Conservation (phyloP, 352 stramenopile genomes). For the Phytopythium vexans region DNA sequence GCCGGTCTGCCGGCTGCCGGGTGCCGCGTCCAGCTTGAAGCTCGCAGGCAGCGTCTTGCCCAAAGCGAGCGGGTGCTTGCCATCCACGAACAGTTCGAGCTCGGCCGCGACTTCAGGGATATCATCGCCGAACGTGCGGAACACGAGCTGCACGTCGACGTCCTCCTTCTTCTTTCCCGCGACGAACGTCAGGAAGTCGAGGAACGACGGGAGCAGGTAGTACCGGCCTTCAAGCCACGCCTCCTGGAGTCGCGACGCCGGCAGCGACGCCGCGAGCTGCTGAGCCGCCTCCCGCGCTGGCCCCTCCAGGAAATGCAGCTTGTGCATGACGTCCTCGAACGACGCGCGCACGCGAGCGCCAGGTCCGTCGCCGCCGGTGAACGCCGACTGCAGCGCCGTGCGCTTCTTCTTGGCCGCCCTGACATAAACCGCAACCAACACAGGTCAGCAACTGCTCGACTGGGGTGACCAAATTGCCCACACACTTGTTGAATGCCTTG, state of each 20-base stretch:
- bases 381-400: slow-evolving; percentile 72
- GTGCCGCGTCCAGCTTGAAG: slow-evolving; percentile 45
- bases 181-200: slow-evolving; percentile 62
- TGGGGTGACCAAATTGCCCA: background rate
- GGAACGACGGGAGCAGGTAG: slow-evolving; percentile 81
- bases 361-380: slow-evolving; percentile 48
- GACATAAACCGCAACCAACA: too few relatives aligned
- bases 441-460: too few relatives aligned
- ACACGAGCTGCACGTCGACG: slow-evolving; percentile 58
- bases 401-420: slow-evolving; percentile 73
- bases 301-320: slow-evolving; percentile 63
- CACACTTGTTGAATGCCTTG: slow-evolving; percentile 70
- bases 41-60: slow-evolving; percentile 29
- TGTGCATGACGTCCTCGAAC: slow-evolving; percentile 73
- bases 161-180: slow-evolving; percentile 22
- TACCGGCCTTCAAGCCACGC: slow-evolving; percentile 71
- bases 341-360: slow-evolving; percentile 37
- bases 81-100: slow-evolving; percentile 60
- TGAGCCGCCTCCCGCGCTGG: slow-evolving; percentile 39
- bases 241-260: slow-evolving; percentile 54
- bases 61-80: slow-evolving; percentile 50
- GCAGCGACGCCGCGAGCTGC: slow-evolving; percentile 34
- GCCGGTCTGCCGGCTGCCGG: slow-evolving; percentile 26
- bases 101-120: slow-evolving; percentile 72
- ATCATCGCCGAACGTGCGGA: slow-evolving; percentile 82